Evolutionary conservation across 305 asterid genomes (phyloP).

Genomic region (Solanum aculeatissimum): DNA sequence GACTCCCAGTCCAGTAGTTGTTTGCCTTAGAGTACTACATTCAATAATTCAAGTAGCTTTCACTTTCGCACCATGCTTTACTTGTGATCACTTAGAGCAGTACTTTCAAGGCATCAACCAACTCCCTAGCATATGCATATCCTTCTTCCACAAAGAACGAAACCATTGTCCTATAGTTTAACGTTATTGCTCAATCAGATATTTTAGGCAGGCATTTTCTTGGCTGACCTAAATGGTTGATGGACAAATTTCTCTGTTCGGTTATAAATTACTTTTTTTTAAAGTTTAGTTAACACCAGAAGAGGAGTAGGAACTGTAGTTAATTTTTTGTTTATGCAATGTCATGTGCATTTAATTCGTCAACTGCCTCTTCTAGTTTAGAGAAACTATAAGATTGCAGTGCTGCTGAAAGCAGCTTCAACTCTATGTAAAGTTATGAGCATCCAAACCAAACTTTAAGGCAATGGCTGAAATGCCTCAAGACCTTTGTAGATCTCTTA

Average conservation of each 20-base stretch:
- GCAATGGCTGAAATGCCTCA: neutral
- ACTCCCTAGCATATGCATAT: neutral
- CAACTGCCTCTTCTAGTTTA: neutral
- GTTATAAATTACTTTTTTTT: neutral
- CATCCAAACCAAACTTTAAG: neutral
- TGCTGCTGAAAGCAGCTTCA: neutral
- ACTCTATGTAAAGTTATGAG: neutral
- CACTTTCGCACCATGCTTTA: neutral
- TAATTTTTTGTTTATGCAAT: neutral
- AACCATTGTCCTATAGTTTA: neutral
- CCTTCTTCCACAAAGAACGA: neutral
- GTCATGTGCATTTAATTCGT: neutral
- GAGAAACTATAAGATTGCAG: neutral
- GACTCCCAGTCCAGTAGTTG: neutral
- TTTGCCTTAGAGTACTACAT: neutral
- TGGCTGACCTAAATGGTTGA: neutral
- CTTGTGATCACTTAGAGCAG: neutral
- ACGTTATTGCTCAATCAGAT: neutral
- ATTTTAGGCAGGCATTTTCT: neutral
- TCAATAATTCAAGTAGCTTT: neutral
- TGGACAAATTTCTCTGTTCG: neutral
- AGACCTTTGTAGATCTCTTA: neutral
- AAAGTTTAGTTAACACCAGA: neutral
- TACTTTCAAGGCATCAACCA: neutral
- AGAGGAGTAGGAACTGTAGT: neutral